These are phyloP conservation scores for Dittrichia graveolens DNA, from an alignment of 129 eudicot genomes.

Conservation along the genomic window DNA sequence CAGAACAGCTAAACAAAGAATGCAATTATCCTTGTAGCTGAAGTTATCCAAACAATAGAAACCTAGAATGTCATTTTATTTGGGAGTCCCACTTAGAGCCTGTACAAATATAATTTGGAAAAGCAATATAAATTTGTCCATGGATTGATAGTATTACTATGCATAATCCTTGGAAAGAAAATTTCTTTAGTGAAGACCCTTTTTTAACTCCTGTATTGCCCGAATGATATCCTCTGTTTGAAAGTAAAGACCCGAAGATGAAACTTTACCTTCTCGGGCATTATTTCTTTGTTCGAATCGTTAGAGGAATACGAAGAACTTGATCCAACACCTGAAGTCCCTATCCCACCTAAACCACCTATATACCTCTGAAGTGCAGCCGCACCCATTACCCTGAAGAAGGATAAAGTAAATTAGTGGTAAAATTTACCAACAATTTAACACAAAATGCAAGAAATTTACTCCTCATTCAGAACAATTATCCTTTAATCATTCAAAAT, in stretches of 20 bases:
- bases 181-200: not conserved
- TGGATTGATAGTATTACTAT: not conserved
- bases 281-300: constrained; percentile 83
- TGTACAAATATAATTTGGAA: too few species aligned
- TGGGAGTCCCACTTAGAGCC: too few species aligned
- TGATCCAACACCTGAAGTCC: constrained; percentile 92
- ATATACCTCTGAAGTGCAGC: constrained; percentile 93
- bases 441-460: not conserved
- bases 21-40: too few species aligned
- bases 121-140: not conserved
- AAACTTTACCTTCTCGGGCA: constrained; percentile 79
- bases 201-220: not conserved
- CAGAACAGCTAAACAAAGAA: too few species aligned
- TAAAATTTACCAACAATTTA: not conserved
- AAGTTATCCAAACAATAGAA: too few species aligned
- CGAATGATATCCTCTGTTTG: not conserved
- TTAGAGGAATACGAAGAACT: constrained; percentile 87
- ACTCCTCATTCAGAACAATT: too few species aligned
- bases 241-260: not conserved
- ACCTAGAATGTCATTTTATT: too few species aligned
- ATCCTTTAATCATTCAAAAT: too few species aligned
- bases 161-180: not conserved
- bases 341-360: constrained; percentile 83
- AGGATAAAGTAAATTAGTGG: not conserved
- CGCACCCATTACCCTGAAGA: constrained; percentile 79